phyloP scores from a whole-genome alignment of 116 monocot species.

The Posidonia oceanica region DNA sequence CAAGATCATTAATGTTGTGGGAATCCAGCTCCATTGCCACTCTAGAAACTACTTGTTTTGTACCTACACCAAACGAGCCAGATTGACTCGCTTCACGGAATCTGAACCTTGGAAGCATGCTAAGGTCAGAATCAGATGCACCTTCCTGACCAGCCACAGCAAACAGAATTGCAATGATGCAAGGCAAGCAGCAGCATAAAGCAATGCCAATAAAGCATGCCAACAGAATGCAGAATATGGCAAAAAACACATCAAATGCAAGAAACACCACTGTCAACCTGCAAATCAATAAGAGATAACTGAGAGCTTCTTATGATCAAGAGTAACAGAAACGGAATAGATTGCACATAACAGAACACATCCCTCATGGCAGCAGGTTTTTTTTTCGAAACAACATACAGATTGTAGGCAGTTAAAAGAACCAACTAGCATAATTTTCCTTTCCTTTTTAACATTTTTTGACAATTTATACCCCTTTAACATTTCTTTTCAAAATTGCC shows the following conservation, averaged over 20 bases:
- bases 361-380: background rate
- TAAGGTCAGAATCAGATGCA: constrained; percentile 28
- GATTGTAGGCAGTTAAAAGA: too few relatives aligned
- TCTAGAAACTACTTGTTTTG: background rate
- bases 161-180: constrained; percentile 88
- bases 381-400: too few relatives aligned
- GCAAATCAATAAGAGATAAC: constrained; percentile 4
- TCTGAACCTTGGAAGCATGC: constrained; percentile 22
- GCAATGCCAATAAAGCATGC: constrained; percentile 40
- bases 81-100: constrained; percentile 5
- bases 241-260: constrained; percentile 50
- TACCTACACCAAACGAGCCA: background rate
- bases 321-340: background rate
- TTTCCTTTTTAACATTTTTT: too few relatives aligned
- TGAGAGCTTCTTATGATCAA: background rate
- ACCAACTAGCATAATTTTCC: too few relatives aligned
- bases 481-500: too few relatives aligned
- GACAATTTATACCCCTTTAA: too few relatives aligned
- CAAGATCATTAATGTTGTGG: constrained; percentile 6
- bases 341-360: background rate
- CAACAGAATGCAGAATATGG: constrained; percentile 25
- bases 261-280: constrained; percentile 48
- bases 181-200: constrained; percentile 49
- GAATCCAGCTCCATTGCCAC: constrained; percentile 1
- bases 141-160: constrained; percentile 56